A percentile compares a stretch with the other conserved stretches of the same genome.
These are phyloP conservation scores for Penicillium diatomitis DNA, from an alignment of 495 filamentous ascomycete species.

Conservation along the genomic window DNA sequence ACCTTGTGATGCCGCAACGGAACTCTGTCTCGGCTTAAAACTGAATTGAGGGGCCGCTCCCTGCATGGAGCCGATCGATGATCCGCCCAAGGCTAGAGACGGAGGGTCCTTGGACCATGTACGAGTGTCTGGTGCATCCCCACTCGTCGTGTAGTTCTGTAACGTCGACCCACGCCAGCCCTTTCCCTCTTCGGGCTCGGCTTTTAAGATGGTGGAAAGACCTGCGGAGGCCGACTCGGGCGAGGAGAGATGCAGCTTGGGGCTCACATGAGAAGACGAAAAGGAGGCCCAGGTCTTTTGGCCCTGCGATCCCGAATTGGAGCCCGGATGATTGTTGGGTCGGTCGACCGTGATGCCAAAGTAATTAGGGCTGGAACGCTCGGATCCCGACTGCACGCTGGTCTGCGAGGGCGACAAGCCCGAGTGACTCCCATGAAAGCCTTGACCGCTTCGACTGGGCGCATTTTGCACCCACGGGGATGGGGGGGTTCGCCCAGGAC, in stretches of 20 bases:
- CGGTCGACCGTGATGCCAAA: constrained; percentile 66
- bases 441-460: constrained; percentile 8
- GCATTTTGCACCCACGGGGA: constrained; percentile 36
- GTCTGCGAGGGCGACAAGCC: constrained; percentile 31
- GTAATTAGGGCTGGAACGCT: constrained; percentile 65
- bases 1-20: constrained; percentile 5
- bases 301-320: constrained; percentile 43
- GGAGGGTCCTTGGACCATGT: constrained; percentile 1
- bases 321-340: constrained; percentile 47
- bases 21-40: background rate
- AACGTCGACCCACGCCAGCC: constrained; percentile 13
- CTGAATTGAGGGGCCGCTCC: background rate
- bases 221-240: constrained; percentile 71
- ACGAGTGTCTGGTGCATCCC: constrained; percentile 3
- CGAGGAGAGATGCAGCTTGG: constrained; percentile 58
- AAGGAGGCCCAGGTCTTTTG: constrained; percentile 65
- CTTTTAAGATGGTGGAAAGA: constrained; percentile 46
- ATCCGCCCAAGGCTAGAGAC: background rate
- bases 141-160: constrained; percentile 12
- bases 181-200: constrained; percentile 17
- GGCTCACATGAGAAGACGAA: constrained; percentile 60
- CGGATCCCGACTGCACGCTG: constrained; percentile 31
- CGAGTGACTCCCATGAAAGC: constrained; percentile 11
- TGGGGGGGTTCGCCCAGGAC: constrained; percentile 35
- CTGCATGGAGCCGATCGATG: background rate